Percentiles rank a stretch among this genome's conserved stretches.
phyloP scores from a whole-genome alignment of 202 grass and related monocot genomes.

The Bolboschoenoplectus hybrid region DNA sequence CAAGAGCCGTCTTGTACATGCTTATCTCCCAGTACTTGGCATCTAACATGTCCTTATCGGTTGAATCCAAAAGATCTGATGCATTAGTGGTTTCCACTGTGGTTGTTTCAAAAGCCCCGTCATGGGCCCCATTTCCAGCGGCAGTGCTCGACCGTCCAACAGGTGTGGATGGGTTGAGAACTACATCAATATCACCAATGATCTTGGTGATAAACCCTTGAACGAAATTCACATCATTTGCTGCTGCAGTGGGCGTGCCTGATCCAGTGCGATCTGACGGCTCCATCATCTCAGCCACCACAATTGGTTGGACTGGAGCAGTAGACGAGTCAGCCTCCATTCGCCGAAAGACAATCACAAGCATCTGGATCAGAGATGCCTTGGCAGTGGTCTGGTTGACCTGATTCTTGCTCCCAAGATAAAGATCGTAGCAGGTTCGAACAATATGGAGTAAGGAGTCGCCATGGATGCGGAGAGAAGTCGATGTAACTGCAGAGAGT shows the following conservation, averaged over 20 bases:
- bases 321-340: conserved; percentile 98
- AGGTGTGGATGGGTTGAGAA: conserved; percentile 62
- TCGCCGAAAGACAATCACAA: conserved; percentile 92
- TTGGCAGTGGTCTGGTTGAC: conserved; percentile 97
- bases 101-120: conserved; percentile 89
- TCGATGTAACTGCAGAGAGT: conserved; percentile 94
- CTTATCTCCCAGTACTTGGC: conserved; percentile 99
- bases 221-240: conserved; percentile 70
- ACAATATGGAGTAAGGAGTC: conserved; percentile 83
- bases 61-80: conserved; percentile 92
- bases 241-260: conserved; percentile 41
- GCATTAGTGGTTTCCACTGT: conserved; percentile 71
- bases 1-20: conserved; percentile 97
- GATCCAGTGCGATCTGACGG: conserved; percentile 51
- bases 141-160: conserved; percentile 53
- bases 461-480: conserved; percentile 80
- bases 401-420: conserved; percentile 71
- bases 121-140: conserved; percentile 54
- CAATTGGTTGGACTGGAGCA: conserved; percentile 83
- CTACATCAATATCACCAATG: conserved; percentile 86
- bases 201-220: conserved; percentile 97
- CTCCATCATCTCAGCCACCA: conserved; percentile 88
- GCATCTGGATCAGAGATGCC: conserved; percentile 97
- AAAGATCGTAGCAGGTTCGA: conserved; percentile 93
- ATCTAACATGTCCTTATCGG: conserved; percentile 98